These are phyloP conservation scores for Nasturtium officinale DNA, from an alignment of 345 rosid genomes.

Conservation along the genomic window DNA sequence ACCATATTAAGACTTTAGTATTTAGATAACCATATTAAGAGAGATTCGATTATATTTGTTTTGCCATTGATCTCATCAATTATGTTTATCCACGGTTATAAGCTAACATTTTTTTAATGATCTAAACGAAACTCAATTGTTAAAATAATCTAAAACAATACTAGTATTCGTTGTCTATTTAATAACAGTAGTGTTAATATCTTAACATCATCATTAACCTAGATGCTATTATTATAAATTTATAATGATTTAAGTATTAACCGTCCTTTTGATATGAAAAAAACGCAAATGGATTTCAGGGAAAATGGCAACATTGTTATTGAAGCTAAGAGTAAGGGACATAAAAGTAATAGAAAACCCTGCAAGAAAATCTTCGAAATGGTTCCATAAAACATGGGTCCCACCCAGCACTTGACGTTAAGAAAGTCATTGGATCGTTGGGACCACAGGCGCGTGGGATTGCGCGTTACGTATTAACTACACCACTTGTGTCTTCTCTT, in stretches of 20 bases:
- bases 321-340: neutral
- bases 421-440: constrained; percentile 39
- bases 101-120: neutral
- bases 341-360: neutral
- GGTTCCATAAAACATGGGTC: constrained; percentile 40
- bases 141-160: neutral
- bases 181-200: neutral
- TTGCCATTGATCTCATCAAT: neutral
- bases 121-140: neutral
- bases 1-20: neutral
- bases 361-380: constrained; percentile 30
- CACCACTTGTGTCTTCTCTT: constrained; percentile 42
- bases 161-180: neutral
- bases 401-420: constrained; percentile 32
- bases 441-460: constrained; percentile 34
- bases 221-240: neutral
- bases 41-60: neutral
- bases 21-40: neutral
- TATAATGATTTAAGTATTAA: neutral
- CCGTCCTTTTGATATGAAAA: neutral
- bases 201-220: neutral
- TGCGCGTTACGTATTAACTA: constrained; percentile 27
- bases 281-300: neutral
- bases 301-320: constrained; percentile 17
- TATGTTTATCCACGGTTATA: neutral